Evolutionary conservation across 1,284 basidiomycete genomes (phyloP).

Genomic region (Apiotrichum laibachii): DNA sequence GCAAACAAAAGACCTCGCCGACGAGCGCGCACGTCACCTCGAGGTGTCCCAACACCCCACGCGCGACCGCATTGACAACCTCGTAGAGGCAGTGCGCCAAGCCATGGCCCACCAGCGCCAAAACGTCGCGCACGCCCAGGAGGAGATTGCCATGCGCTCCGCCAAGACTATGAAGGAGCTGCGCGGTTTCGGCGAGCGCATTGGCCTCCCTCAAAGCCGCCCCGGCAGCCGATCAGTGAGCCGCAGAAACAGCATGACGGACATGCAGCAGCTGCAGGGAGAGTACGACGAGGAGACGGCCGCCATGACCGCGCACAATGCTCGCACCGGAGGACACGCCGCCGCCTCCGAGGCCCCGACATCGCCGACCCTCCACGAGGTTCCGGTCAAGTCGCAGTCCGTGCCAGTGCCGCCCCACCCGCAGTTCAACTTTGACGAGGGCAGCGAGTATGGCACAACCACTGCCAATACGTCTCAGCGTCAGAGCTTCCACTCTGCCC

Average conservation of each 20-base stretch:
- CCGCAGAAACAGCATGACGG: constrained; percentile 11
- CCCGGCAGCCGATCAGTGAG: constrained; percentile 14
- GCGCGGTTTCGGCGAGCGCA: constrained; percentile 37
- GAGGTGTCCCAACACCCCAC: constrained; percentile 23
- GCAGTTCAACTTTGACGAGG: constrained; percentile 8
- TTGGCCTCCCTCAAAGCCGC: constrained; percentile 11
- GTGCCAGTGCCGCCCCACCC: neutral
- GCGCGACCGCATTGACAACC: constrained; percentile 24
- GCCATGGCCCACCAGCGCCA: constrained; percentile 41
- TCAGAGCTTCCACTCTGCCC: constrained; percentile 23
- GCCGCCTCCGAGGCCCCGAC: constrained; percentile 37
- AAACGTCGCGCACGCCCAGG: constrained; percentile 38
- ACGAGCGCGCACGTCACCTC: constrained; percentile 25
- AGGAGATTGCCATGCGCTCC: constrained; percentile 39
- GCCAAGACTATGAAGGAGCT: constrained; percentile 44
- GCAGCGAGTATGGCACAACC: constrained; percentile 11
- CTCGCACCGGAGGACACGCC: constrained; percentile 3
- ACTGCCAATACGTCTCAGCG: constrained; percentile 14
- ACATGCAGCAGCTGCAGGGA: constrained; percentile 6
- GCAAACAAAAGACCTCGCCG: constrained; percentile 45
- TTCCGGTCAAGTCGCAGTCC: constrained; percentile 11
- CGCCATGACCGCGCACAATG: constrained; percentile 30
- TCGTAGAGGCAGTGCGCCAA: constrained; percentile 44
- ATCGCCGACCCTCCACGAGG: constrained; percentile 35
- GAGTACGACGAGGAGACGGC: constrained; percentile 30